phyloP scores from a whole-genome alignment of 208 protist species.

The Strigomonas galati region DNA sequence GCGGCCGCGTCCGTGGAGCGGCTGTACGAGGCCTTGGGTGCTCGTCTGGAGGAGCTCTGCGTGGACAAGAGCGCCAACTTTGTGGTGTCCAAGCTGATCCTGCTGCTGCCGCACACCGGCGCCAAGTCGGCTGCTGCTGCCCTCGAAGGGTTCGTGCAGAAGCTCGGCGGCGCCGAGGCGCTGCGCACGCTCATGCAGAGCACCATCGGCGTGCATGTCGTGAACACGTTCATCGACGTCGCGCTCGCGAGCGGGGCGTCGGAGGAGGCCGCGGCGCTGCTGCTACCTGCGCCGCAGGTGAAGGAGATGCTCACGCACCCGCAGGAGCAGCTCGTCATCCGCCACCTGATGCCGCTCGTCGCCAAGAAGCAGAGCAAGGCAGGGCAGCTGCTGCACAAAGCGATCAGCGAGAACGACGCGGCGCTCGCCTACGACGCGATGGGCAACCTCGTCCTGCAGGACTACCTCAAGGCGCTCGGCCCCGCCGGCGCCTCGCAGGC shows the following conservation, averaged over 20 bases:
- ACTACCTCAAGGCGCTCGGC: slow-evolving; percentile 59
- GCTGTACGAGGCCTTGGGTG: slow-evolving; percentile 36
- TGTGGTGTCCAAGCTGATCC: slow-evolving; percentile 69
- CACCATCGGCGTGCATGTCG: slow-evolving; percentile 74
- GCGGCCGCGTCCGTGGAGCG: slow-evolving; percentile 38
- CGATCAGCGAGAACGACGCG: slow-evolving; percentile 53
- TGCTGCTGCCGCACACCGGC: slow-evolving; percentile 38
- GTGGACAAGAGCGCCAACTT: slow-evolving; percentile 76
- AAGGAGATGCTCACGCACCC: slow-evolving; percentile 48
- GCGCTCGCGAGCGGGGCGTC: slow-evolving; percentile 25
- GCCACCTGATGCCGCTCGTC: slow-evolving; percentile 73
- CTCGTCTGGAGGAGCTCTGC: slow-evolving; percentile 53
- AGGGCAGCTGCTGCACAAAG: slow-evolving; percentile 46
- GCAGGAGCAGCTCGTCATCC: slow-evolving; percentile 72
- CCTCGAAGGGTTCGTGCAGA: slow-evolving; percentile 35
- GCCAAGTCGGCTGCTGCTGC: slow-evolving; percentile 23
- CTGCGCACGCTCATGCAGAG: slow-evolving; percentile 37
- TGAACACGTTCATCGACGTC: slow-evolving; percentile 49
- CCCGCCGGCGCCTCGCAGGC: slow-evolving; percentile 40
- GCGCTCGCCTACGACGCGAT: slow-evolving; percentile 62
- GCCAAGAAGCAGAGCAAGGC: slow-evolving; percentile 50
- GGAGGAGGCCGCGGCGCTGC: slow-evolving; percentile 47
- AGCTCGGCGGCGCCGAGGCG: slow-evolving; percentile 43
- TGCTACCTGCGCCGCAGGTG: slow-evolving; percentile 50
- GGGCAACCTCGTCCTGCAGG: slow-evolving; percentile 80